Conservation (phyloP, 1,284 basidiomycete species). For the Boletus semigastroideus region DNA sequence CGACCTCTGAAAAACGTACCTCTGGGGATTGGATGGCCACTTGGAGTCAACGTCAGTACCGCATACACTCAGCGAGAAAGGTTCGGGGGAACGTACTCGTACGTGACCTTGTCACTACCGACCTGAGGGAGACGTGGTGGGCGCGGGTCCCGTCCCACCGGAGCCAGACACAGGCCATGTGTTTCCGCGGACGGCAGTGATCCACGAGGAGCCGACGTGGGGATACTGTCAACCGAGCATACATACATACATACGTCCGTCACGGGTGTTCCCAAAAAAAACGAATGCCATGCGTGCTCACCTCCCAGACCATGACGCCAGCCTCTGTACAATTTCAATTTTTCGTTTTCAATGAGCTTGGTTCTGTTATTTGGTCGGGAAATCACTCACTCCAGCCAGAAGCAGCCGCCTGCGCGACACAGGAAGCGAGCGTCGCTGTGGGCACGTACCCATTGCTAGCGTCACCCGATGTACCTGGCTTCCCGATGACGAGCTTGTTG, state of each 20-base stretch:
- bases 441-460: slow-evolving; percentile 60
- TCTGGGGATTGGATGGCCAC: slow-evolving; percentile 21
- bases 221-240: slow-evolving; percentile 26
- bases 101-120: slow-evolving; percentile 19
- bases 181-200: slow-evolving; percentile 23
- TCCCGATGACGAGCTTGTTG: slow-evolving; percentile 61
- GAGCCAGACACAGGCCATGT: slow-evolving; percentile 23
- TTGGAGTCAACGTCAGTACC: background rate
- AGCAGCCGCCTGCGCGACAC: slow-evolving; percentile 52
- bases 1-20: slow-evolving; percentile 1
- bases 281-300: slow-evolving; percentile 4
- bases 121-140: background rate
- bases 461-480: slow-evolving; percentile 53
- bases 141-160: no score
- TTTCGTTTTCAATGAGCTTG: slow-evolving; percentile 5
- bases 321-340: slow-evolving; percentile 43
- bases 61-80: background rate
- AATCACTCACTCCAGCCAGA: slow-evolving; percentile 57
- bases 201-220: slow-evolving; percentile 27
- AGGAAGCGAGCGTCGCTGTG: slow-evolving; percentile 51
- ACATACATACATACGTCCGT: slow-evolving; percentile 45
- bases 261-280: background rate
- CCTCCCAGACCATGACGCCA: slow-evolving; percentile 50
- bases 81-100: slow-evolving; percentile 12
- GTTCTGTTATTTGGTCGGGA: background rate